These are phyloP conservation scores for Pluteus cervinus DNA, from an alignment of 768 basidiomycete genomes.

Conservation along the genomic window DNA sequence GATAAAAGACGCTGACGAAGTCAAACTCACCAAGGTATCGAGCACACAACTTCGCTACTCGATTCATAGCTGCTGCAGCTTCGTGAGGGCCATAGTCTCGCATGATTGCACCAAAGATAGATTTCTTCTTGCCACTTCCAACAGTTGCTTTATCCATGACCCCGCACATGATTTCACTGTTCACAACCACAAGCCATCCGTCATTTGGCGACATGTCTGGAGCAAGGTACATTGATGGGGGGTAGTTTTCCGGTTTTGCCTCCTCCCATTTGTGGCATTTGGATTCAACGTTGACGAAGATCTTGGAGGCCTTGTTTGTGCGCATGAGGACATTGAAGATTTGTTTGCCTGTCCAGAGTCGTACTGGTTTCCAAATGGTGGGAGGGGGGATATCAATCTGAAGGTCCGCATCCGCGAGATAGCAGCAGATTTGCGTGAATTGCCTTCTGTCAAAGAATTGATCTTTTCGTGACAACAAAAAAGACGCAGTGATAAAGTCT, in stretches of 20 bases:
- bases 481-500: conserved; percentile 99
- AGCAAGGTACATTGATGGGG: conserved; percentile 52
- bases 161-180: conserved; percentile 99
- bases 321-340: conserved; percentile 97
- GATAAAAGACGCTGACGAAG: neutral
- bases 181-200: conserved; percentile 94
- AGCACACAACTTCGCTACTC: conserved; percentile 91
- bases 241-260: conserved; percentile 56
- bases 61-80: conserved; percentile 93
- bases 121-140: conserved; percentile 98
- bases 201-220: conserved; percentile 94
- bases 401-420: conserved; percentile 83
- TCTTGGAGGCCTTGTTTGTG: conserved; percentile 77
- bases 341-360: conserved; percentile 98
- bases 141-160: conserved; percentile 98
- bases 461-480: conserved; percentile 88
- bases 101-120: conserved; percentile 96
- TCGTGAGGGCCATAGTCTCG: conserved; percentile 95
- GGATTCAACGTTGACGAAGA: conserved; percentile 91
- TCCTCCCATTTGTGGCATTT: conserved; percentile 91
- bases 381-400: conserved; percentile 97
- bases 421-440: conserved; percentile 95
- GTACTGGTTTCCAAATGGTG: conserved; percentile 85
- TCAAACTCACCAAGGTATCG: conserved; percentile 73
- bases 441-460: conserved; percentile 90